phyloP scores from a whole-genome alignment of 768 basidiomycete genomes.

The Termitomyces sp. region DNA sequence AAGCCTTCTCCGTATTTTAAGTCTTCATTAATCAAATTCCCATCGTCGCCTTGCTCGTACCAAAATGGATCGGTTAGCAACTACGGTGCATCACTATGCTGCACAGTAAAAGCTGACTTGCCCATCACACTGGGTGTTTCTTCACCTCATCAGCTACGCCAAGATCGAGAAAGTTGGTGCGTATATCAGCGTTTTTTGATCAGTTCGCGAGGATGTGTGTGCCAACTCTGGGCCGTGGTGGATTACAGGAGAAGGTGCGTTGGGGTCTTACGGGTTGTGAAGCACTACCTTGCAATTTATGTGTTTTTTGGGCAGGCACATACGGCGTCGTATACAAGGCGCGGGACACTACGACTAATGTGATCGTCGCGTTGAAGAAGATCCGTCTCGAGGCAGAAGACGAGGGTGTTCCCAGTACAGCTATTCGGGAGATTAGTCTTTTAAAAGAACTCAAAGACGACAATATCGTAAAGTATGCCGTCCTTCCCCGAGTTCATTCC shows the following conservation, averaged over 20 bases:
- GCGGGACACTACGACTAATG: conserved; percentile 69
- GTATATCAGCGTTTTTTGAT: conserved; percentile 31
- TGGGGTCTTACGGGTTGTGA: background rate
- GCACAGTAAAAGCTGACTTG: conserved; percentile 13
- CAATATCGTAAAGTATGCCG: conserved; percentile 82
- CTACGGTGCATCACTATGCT: conserved; percentile 8
- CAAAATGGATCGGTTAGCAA: conserved; percentile 44
- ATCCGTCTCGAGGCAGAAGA: conserved; percentile 98
- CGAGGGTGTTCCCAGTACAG: conserved; percentile 97
- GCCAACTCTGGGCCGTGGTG: conserved; percentile 3
- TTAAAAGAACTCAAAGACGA: conserved; percentile 96
- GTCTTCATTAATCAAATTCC: conserved; percentile 1
- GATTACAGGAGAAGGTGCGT: conserved; percentile 48
- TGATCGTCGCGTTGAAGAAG: conserved; percentile 97
- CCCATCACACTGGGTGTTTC: conserved; percentile 6
- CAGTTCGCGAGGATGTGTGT: background rate
- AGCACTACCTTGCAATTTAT: conserved; percentile 8
- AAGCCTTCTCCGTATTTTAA: conserved; percentile 9
- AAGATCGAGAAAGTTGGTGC: conserved; percentile 98
- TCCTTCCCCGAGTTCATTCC: background rate
- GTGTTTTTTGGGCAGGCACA: conserved; percentile 58
- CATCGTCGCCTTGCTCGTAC: conserved; percentile 1
- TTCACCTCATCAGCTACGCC: conserved; percentile 63
- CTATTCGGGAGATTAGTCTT: conserved; percentile 96
- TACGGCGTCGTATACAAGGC: conserved; percentile 99